Evolutionary conservation across 1,284 basidiomycete genomes (phyloP).

Genomic region (Veloporphyrellus conicus): DNA sequence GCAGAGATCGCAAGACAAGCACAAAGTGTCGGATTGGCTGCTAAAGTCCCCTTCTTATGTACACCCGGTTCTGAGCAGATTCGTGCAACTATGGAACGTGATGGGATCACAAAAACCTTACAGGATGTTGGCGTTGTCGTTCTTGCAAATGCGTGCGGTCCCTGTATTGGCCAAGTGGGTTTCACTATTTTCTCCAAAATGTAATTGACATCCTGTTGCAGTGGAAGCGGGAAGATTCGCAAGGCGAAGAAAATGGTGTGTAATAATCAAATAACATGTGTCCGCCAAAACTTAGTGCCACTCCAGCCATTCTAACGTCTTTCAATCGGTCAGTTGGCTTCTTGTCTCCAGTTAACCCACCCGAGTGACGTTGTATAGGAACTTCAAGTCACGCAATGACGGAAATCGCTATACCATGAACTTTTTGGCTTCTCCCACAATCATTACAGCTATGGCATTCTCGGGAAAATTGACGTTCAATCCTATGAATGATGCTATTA

Average conservation of each 20-base stretch:
- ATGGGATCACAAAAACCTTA: slow-evolving; percentile 77
- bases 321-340: slow-evolving; percentile 74
- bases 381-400: slow-evolving; percentile 98
- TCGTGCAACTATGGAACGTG: slow-evolving; percentile 95
- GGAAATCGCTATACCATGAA: slow-evolving; percentile 97
- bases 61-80: slow-evolving; percentile 98
- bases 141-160: slow-evolving; percentile 96
- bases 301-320: slow-evolving; percentile 88
- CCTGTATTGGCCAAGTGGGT: slow-evolving; percentile 91
- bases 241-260: slow-evolving; percentile 88
- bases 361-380: slow-evolving; percentile 37
- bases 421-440: slow-evolving; percentile 94
- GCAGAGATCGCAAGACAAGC: slow-evolving; percentile 92
- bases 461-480: slow-evolving; percentile 95
- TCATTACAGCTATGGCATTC: slow-evolving; percentile 97
- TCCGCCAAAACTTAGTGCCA: slow-evolving; percentile 6
- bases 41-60: slow-evolving; percentile 92
- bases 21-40: slow-evolving; percentile 72
- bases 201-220: slow-evolving; percentile 26
- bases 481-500: slow-evolving; percentile 80
- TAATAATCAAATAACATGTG: slow-evolving; percentile 8
- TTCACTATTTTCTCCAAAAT: slow-evolving; percentile 1
- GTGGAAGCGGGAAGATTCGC: slow-evolving; percentile 93
- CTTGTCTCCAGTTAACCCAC: not conserved
- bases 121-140: slow-evolving; percentile 88